Percentiles rank a stretch among this genome's conserved stretches.
phyloP scores from a whole-genome alignment of 2,329 filamentous ascomycete genomes.

The Arthrobotrys conoides region DNA sequence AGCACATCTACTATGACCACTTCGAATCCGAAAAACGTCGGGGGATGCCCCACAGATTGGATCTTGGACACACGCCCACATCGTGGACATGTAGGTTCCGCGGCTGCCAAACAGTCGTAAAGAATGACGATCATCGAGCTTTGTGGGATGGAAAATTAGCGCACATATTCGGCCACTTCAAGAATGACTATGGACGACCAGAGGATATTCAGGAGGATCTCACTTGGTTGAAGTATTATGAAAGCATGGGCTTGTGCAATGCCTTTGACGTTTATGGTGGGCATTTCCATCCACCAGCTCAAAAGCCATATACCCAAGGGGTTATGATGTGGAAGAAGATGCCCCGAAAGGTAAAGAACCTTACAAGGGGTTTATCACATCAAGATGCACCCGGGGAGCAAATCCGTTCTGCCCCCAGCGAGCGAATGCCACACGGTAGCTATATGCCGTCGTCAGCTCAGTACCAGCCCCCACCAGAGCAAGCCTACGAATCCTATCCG shows the following conservation, averaged over 20 bases:
- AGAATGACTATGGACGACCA: background rate
- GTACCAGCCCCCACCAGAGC: slow-evolving; percentile 9
- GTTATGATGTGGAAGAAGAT: slow-evolving; percentile 8
- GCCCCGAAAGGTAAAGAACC: background rate
- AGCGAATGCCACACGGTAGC: background rate
- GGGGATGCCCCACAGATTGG: slow-evolving; percentile 8
- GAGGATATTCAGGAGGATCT: slow-evolving; percentile 33
- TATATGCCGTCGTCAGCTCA: background rate
- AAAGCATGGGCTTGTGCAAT: slow-evolving; percentile 9
- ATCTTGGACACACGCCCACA: slow-evolving; percentile 24
- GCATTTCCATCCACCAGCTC: background rate
- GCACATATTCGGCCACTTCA: slow-evolving; percentile 43
- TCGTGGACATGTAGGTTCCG: slow-evolving; percentile 49
- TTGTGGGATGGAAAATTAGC: slow-evolving; percentile 45
- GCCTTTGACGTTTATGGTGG: background rate
- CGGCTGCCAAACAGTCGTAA: slow-evolving; percentile 11
- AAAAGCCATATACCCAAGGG: background rate
- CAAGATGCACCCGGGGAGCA: slow-evolving; percentile 38
- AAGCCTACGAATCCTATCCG: background rate
- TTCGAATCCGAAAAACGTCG: background rate
- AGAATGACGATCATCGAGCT: slow-evolving; percentile 4
- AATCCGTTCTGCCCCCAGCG: background rate
- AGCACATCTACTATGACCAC: slow-evolving; percentile 35
- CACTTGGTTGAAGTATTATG: slow-evolving; percentile 50
- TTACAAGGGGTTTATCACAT: background rate